Base-by-base conservation (phyloP, 805 yeast species). In the Lachancea sp. region DNA sequence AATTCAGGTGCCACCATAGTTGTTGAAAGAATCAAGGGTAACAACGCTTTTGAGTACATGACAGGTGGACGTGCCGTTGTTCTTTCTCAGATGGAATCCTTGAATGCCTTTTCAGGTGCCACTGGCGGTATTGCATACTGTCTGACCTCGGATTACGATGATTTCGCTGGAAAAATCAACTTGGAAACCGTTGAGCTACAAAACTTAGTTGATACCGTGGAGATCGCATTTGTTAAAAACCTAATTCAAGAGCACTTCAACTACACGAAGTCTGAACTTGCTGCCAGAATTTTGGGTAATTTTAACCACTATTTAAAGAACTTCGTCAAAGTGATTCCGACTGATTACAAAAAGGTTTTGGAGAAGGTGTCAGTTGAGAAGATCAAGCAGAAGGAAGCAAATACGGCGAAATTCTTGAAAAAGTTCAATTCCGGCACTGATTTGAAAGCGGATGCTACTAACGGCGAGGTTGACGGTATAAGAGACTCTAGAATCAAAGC, bases 91-190 rank as follows among this genome's bases (percentile, higher is more conserved):
- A 86, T 96, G 58, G 97, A 96, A 48, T 80, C 97, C 52, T 83
- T 89, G 65, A 96, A 86, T 50, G 74, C 75, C 3, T 70, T 81
- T 49, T 96, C 99, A 46, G 99, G 99, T 74, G 93, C 93, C 85
- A 90, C 97, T 57, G 99, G 99, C 70, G 99, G 99, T 79, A 91
- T 93, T 66, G 95, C 96, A 13, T 91, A 91, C 62, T 97, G 95
- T 49, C 75, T 91, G 57, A 95, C 90, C 58, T 85, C 91, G 73
- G 97, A 93, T 42, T 63, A 62, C 50, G 96, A 90, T 63, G 96
- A 89, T 63, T 90, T 91, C 60, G 73, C 73, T 50, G 79, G 80
- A 51, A 82, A 82, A 67, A 88, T 87, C 54, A 91, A 91, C 70
- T 62, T 68, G 36, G 91, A 83, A 54, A 81, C 87, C 55, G 91